Conservation (phyloP, 345 rosid species). For the Clarkia xantiana region DNA sequence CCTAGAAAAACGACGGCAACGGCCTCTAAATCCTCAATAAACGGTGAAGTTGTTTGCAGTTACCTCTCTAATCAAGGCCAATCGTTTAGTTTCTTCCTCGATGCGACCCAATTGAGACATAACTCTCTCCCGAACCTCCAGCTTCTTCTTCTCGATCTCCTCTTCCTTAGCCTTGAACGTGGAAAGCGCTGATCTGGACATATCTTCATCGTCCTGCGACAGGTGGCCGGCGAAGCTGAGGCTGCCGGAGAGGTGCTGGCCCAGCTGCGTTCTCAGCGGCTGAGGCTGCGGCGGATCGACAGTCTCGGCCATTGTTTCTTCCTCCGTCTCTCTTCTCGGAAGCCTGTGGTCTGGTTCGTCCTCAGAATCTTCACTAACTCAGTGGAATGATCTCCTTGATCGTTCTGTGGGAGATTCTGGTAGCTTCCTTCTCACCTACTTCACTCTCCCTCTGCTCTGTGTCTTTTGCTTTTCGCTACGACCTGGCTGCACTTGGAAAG, state of each 20-base stretch:
- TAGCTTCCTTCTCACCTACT: too few relatives aligned
- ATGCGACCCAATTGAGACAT: neutral
- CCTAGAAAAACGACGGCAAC: too few relatives aligned
- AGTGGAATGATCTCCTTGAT: too few relatives aligned
- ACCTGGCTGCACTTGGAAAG: too few relatives aligned
- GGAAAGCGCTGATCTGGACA: slow-evolving; percentile 70
- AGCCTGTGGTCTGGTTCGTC: too few relatives aligned
- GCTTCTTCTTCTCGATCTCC: neutral
- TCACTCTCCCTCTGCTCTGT: too few relatives aligned
- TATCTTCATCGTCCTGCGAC: slow-evolving; percentile 82
- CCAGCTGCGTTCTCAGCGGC: slow-evolving; percentile 21
- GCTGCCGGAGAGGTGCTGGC: slow-evolving; percentile 11
- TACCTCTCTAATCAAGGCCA: neutral
- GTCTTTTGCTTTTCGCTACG: too few relatives aligned
- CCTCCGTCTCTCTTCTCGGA: too few relatives aligned
- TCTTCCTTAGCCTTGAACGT: slow-evolving; percentile 35
- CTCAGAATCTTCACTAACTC: too few relatives aligned
- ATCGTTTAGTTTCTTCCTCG: neutral
- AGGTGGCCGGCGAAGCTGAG: slow-evolving; percentile 72
- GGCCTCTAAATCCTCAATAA: too few relatives aligned
- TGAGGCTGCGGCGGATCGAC: slow-evolving; percentile 13
- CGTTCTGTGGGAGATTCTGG: too few relatives aligned
- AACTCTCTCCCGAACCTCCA: neutral
- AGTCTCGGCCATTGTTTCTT: too few relatives aligned
- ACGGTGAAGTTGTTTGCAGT: neutral